Evolutionary conservation across 495 filamentous ascomycete species (phyloP), one percentile per base, ranked within the genome.

Genomic region (Penicillium flavigenum): DNA sequence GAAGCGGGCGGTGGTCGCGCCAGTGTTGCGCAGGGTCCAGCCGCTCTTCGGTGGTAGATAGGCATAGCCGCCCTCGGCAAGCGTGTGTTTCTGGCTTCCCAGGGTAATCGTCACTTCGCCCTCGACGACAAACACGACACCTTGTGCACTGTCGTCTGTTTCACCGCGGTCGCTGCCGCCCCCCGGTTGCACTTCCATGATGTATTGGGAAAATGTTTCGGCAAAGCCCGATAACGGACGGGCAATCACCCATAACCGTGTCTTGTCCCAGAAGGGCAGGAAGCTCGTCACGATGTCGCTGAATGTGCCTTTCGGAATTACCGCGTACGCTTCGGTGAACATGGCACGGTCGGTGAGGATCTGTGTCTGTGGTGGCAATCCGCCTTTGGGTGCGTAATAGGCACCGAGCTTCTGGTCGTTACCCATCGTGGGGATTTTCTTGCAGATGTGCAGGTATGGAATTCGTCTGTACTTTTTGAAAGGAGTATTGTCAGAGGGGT

Each of bases 171-270:
- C 62, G 41, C 64, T 67, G 16, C 64, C 64, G 29, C 64, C 64
- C 0, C 64, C 64, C 0, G 64, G 50, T 46, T 62, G 59, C 11
- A 67, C 64, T 56, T 67, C 64, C 64, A 67, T 67, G 17, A 67
- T 67, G 41, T 67, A 67, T 62, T 67, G 64, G 19, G 64, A 67
- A 47, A 67, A 67, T 16, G 64, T 67, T 44, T 67, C 64, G 38
- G 64, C 64, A 36, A 67, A 67, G 38, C 64, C 64, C 16, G 64
- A 67, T 10, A 67, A 47, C 9, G 64, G 64, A 14, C 64, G 64
- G 16, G 64, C 64, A 34, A 67, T 67, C 47, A 67, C 64, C 64
- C 64, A 67, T 29, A 67, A 42, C 12, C 64, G 62, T 8, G 64
- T 67, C 54, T 67, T 52, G 4, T 67, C 64, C 64, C 64, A 67